Base-by-base conservation (phyloP, 805 yeast species). In the Blastobotrys terrestris region DNA sequence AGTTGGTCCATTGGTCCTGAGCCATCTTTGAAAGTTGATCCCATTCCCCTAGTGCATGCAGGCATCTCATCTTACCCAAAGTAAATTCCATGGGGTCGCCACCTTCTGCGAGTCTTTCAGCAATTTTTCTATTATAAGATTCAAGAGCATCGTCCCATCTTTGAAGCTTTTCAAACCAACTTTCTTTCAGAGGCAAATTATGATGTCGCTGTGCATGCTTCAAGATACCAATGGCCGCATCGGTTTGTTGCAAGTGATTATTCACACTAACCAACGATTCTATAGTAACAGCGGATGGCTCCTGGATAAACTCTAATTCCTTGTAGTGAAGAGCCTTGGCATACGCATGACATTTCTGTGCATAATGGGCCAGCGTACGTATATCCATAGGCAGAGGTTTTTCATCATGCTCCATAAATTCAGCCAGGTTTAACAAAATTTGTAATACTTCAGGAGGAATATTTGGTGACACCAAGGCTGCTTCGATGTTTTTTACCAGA, bases 1-100 rank as follows among this genome's bases (percentile, higher is more conserved):
- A 79, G 31, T 76, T 73, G 16, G 72, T 74, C 99, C 99, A 94
- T 64, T 87, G 89, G 44, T 82, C 84, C 60, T 83, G 84, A 0
- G 97, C 96, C 52, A 94, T 72, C 55, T 85, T 86, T 8, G 95
- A 84, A 20, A 95, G 73, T 60, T 85, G 86, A 57, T 92, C 98
- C 98, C 99, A 95, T 69, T 94, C 97, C 48, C 99, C 99, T n/a
- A 94, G 73, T 0, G 99, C 99, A 71, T 94, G 97, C 56, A 92
- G 73, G 69, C 98, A 91, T 69, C 98, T 79, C 97, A 94, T 89
- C 64, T 92, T 91, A 72, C 99, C 99, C 91, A 92, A 84, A 3
- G 92, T 86, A 1, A 90, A 84, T 58, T 92, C 98, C 72, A 86
- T 80, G 21, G 68, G 67, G 20, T 65, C 64, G 7, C 43, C 43